Conservation (phyloP, 1,139 yeast species). For the Yamadazyma dushanensis region DNA sequence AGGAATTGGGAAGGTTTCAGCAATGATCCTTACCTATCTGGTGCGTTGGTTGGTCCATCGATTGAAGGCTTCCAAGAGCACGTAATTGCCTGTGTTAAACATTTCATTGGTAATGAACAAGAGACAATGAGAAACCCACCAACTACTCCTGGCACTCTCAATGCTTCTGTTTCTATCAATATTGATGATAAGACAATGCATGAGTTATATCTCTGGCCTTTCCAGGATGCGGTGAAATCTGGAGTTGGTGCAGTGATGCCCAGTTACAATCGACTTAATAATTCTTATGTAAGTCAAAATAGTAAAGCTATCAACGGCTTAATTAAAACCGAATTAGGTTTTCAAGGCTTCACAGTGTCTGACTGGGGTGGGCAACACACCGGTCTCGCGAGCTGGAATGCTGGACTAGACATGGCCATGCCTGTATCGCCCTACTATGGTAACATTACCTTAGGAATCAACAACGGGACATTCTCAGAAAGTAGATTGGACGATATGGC, state of each 20-base stretch:
- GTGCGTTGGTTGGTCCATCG: constrained; percentile 52
- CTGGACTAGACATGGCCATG: constrained; percentile 68
- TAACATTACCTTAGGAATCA: constrained; percentile 51
- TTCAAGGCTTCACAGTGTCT: constrained; percentile 64
- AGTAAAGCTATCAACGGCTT: constrained; percentile 54
- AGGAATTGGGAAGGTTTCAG: constrained; percentile 69
- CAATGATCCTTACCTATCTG: constrained; percentile 61
- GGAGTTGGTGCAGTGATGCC: constrained; percentile 65
- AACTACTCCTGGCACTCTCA: constrained; percentile 28
- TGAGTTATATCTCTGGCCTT: constrained; percentile 69
- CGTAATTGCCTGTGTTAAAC: constrained; percentile 54
- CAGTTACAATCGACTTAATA: constrained; percentile 57
- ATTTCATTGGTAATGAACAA: constrained; percentile 61
- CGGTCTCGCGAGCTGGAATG: constrained; percentile 56
- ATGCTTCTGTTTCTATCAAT: constrained; percentile 52
- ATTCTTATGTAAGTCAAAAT: constrained; percentile 60
- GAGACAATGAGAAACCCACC: constrained; percentile 54
- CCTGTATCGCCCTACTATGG: constrained; percentile 57
- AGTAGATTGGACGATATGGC: no score
- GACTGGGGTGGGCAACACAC: constrained; percentile 66
- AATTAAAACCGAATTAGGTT: constrained; percentile 61
- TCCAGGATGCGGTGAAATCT: constrained; percentile 59
- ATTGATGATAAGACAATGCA: no score
- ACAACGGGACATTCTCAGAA: constrained; percentile 59
- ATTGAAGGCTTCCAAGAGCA: constrained; percentile 60